Evolutionary conservation across 1,284 basidiomycete genomes (phyloP).

Genomic region (Marasmius sp.): DNA sequence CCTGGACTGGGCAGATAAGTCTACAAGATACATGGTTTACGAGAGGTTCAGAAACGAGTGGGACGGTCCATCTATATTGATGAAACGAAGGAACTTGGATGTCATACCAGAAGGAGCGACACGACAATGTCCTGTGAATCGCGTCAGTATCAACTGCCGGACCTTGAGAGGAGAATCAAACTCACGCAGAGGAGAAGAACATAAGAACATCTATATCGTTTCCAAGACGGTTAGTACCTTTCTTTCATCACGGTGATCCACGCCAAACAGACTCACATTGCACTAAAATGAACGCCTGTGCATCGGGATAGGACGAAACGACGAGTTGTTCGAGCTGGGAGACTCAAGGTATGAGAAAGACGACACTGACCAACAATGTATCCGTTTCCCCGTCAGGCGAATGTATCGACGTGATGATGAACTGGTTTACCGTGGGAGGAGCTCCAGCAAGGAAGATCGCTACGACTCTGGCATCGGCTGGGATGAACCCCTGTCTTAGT

Average conservation of each 20-base stretch:
- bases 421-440: constrained; percentile 37
- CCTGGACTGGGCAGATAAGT: too few species aligned
- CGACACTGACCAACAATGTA: constrained; percentile 34
- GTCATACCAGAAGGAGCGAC: too few species aligned
- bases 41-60: too few species aligned
- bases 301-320: neutral
- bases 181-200: constrained; percentile 40
- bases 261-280: constrained; percentile 31
- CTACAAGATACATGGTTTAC: too few species aligned
- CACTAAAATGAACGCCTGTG: constrained; percentile 36
- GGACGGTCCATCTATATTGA: too few species aligned
- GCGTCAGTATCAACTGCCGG: too few species aligned
- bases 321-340: neutral
- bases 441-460: constrained; percentile 42
- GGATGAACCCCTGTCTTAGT: constrained; percentile 35
- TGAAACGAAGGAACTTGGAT: too few species aligned
- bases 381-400: constrained; percentile 38
- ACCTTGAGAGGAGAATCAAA: neutral
- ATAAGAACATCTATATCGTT: constrained; percentile 31
- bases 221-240: too few species aligned
- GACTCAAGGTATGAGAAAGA: neutral
- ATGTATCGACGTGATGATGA: constrained; percentile 38
- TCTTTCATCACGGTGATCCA: too few species aligned
- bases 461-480: constrained; percentile 36
- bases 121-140: too few species aligned